A percentile compares a stretch with the other conserved stretches of the same genome.
Evolutionary conservation across 148 eudicot genomes (phyloP).

Genomic region (Euryodendron excelsum): DNA sequence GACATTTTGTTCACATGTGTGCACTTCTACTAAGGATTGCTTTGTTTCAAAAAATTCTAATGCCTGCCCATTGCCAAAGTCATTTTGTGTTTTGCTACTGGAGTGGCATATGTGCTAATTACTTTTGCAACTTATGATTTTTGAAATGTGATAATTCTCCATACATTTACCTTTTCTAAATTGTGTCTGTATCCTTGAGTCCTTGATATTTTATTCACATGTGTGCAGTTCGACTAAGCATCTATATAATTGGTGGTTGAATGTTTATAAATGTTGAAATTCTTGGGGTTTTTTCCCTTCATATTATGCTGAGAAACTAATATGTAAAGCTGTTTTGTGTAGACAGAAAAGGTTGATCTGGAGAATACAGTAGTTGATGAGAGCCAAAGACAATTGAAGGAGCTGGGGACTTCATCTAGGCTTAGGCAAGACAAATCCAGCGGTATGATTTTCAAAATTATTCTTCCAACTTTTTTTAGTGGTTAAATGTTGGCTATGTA

Average conservation of each 20-base stretch:
- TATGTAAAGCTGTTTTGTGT: conserved; percentile 18
- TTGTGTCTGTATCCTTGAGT: background rate
- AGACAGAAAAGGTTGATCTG: conserved; percentile 95
- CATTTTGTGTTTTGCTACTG: background rate
- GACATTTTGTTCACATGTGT: no score
- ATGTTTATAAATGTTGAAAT: background rate
- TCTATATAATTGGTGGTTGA: background rate
- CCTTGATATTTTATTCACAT: background rate
- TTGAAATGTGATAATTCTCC: background rate
- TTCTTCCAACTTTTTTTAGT: background rate
- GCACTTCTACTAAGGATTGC: no score
- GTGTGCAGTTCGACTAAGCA: background rate
- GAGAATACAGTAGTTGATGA: conserved; percentile 97
- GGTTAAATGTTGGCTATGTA: background rate
- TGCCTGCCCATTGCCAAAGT: no score
- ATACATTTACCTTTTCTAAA: background rate
- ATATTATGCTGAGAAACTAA: background rate
- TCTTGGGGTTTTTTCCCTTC: background rate
- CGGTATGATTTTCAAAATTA: conserved; percentile 41
- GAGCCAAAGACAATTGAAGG: conserved; percentile 76
- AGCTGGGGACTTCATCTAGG: conserved; percentile 52
- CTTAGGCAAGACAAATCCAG: conserved; percentile 70
- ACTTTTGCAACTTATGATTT: background rate
- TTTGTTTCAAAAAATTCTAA: no score
- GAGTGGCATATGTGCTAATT: background rate